Evolutionary conservation across 148 eudicot genomes (phyloP), one percentile per base, ranked within the genome.

Genomic region (Rhododendron ovatum): DNA sequence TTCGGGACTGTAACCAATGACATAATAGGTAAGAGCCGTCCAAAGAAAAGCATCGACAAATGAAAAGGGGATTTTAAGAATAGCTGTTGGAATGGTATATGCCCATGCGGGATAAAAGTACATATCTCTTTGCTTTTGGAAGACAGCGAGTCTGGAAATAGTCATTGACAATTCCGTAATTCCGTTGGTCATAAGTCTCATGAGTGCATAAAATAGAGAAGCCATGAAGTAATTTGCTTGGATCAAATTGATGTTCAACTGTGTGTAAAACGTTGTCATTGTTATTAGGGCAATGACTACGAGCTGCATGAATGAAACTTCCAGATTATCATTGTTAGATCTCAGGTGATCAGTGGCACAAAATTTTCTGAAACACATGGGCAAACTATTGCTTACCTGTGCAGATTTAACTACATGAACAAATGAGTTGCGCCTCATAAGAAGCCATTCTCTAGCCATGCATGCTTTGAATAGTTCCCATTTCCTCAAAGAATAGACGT

Each of bases 61-160:
- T 4, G 98, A 91, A 30, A 92, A 47, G 24, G 98, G 96, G 45
- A 93, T 89, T 80, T 91, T 92, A 11, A 95, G 86, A 51, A 95
- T 87, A 69, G 94, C 83, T 51, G 90, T 89, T 5, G 98, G 95
- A 74, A 95, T 85, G 53, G 93, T 89, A 87, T 93, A 94, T 35
- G 96, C 94, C 98, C 98, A 95, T 9, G 95, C 91, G 20, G 98
- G 98, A 86, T 89, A 95, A 83, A 94, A 92, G 88, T 88, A 84
- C 8, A 90, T 63, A 73, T 91, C 91, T 78, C 91, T 87, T 82
- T 95, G 96, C 82, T 95, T 95, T 88, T 95, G 91, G 89, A 94
- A 94, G 41, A 93, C 93, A 5, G 94, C 88, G 76, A 95, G 95
- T 84, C 90, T 92, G 33, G 90, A 86, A 50, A 91, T 78, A 18